Conservation (phyloP, 1,139 yeast genomes). For the Suhomyces anneliseae region DNA sequence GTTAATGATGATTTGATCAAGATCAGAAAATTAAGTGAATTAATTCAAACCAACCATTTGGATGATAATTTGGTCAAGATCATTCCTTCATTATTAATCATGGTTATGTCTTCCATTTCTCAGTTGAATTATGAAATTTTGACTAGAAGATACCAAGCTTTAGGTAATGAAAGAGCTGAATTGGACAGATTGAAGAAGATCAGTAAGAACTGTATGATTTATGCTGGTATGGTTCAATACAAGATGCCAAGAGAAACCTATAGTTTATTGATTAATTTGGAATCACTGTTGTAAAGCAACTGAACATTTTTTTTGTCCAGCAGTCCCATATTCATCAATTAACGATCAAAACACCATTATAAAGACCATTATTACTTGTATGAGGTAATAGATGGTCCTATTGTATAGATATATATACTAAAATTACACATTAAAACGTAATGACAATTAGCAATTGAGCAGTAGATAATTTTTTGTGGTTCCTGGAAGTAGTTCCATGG, state of each 20-base stretch:
- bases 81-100: constrained; percentile 75
- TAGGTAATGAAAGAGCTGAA: constrained; percentile 55
- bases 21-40: constrained; percentile 43
- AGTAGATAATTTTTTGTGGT: too few species aligned
- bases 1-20: constrained; percentile 38
- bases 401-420: too few species aligned
- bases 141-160: constrained; percentile 48
- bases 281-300: constrained; percentile 41
- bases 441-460: too few species aligned
- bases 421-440: too few species aligned
- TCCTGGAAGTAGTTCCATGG: too few species aligned
- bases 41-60: constrained; percentile 45
- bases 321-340: not conserved
- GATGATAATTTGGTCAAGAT: constrained; percentile 76
- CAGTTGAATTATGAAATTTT: constrained; percentile 53
- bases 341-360: not conserved
- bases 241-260: constrained; percentile 93
- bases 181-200: constrained; percentile 55
- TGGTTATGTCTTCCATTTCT: constrained; percentile 78
- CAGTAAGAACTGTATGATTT: constrained; percentile 87
- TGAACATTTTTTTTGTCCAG: not conserved
- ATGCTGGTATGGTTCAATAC: constrained; percentile 94
- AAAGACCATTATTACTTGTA: too few species aligned
- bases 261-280: constrained; percentile 70
- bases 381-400: too few species aligned